A percentile compares a stretch with the other conserved stretches of the same genome.
phyloP scores from a whole-genome alignment of 305 asterid genomes.

The Rubia peregrina region DNA sequence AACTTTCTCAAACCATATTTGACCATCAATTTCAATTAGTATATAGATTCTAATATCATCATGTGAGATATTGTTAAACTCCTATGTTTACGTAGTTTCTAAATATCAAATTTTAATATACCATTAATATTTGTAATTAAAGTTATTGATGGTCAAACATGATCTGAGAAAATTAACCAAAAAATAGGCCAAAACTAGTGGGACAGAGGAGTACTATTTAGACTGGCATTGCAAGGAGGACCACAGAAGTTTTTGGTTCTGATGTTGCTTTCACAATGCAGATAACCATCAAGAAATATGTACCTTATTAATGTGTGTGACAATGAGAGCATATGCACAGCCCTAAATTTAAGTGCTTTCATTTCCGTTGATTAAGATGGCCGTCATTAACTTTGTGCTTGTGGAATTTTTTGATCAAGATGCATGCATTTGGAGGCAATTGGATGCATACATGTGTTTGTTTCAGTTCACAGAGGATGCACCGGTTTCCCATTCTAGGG shows the following conservation, averaged over 20 bases:
- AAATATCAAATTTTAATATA: too few relatives aligned
- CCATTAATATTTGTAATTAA: too few relatives aligned
- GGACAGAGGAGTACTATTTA: constrained; percentile 18
- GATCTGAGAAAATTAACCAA: too few relatives aligned
- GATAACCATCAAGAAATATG: constrained; percentile 28
- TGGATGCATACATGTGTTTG: constrained; percentile 7
- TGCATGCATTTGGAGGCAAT: constrained; percentile 12
- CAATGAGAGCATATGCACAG: constrained; percentile 19
- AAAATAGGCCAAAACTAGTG: too few relatives aligned
- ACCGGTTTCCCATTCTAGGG: constrained; percentile 21
- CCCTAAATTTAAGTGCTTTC: constrained; percentile 26
- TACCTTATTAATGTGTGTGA: constrained; percentile 10
- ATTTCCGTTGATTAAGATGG: constrained; percentile 22
- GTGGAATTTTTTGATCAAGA: not conserved
- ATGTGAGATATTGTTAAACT: too few relatives aligned
- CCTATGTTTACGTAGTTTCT: too few relatives aligned
- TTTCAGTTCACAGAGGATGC: constrained; percentile 16
- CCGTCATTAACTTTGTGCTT: constrained; percentile 17
- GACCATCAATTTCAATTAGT: too few relatives aligned
- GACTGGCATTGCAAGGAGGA: constrained; percentile 18
- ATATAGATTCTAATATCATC: too few relatives aligned
- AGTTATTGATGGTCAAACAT: too few relatives aligned
- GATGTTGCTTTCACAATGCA: constrained; percentile 30
- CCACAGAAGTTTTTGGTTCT: constrained; percentile 20
- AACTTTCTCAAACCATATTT: too few relatives aligned